phyloP scores from a whole-genome alignment of 176 grass and related monocot species.

The Areca catechu region DNA sequence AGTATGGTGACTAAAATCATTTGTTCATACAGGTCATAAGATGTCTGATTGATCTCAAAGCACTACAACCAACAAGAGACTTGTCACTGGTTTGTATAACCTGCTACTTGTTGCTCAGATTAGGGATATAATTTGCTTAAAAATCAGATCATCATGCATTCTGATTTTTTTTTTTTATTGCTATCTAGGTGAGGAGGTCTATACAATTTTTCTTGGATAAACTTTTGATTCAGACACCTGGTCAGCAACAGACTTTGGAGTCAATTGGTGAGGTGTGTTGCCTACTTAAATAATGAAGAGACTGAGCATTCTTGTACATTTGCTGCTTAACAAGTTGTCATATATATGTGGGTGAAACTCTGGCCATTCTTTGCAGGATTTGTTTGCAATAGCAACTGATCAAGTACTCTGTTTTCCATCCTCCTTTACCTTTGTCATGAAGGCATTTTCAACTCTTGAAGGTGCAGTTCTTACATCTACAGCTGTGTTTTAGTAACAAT shows the following conservation, averaged over 20 bases:
- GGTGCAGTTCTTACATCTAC: constrained; percentile 34
- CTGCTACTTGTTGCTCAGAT: constrained; percentile 9
- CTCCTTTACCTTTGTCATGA: constrained; percentile 85
- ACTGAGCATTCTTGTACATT: too few species aligned
- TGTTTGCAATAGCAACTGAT: constrained; percentile 94
- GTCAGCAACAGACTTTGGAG: constrained; percentile 72
- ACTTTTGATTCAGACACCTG: constrained; percentile 60
- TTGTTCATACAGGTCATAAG: constrained; percentile 56
- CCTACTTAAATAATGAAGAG: neutral
- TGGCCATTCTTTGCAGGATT: constrained; percentile 46
- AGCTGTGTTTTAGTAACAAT: constrained; percentile 2
- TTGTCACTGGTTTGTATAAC: constrained; percentile 67
- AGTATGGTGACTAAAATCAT: too few species aligned
- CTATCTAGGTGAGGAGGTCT: constrained; percentile 75
- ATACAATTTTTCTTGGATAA: constrained; percentile 89
- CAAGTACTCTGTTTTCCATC: constrained; percentile 90
- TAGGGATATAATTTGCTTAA: neutral
- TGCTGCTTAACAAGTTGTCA: too few species aligned
- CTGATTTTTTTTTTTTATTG: neutral
- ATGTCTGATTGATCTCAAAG: constrained; percentile 87
- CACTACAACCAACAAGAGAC: constrained; percentile 77
- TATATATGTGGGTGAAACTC: neutral
- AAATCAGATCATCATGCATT: too few species aligned
- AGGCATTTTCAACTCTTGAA: constrained; percentile 94
- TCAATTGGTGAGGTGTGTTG: constrained; percentile 83